Base-by-base conservation (phyloP, 176 grass and related monocot species). In the Triticum dicoccoides region DNA sequence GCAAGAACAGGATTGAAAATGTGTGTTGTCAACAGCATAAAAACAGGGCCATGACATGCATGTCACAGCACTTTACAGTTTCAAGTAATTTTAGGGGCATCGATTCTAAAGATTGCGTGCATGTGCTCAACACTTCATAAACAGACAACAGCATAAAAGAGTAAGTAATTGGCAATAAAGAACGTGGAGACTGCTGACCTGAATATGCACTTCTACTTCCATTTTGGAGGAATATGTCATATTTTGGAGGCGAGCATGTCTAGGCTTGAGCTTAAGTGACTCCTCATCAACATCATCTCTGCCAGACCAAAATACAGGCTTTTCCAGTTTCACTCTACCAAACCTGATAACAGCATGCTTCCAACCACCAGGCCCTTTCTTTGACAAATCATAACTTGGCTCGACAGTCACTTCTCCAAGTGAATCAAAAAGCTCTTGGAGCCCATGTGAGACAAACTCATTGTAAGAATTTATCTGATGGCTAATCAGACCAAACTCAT, bases 401-500 rank as follows among this genome's bases (percentile, higher is more conserved):
- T 98, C 94, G 5, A 98, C 86, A 25, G 52, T 85, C 21, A 98
- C 35, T 79, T 96, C 94, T 35, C 94, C 97, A 32, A 98, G 79
- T 0, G 92, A 92, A 89, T 94, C 86, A 69, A 98, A 96, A 71
- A 98, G 84, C 72, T 98, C 94, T 59, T 94, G 93, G 39, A 98
- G 80, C 27, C 97, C 97, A 73, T 94, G 90, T 0, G 83, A 84
- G 59, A 96, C 49, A 80, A 98, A 98, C 12, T 94, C 82, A 18
- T 98, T 96, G 37, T 94, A 98, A 11, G 93, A 98, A 83, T 86
- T 96, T 83, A 96, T 88, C 81, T 98, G 94, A 82, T 98, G 94
- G 51, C 88, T 91, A 75, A 98, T 92, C 38, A 98, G 80, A 79
- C 94, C 92, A 78, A 86, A 77, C 79, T 94, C 97, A 32, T 94